phyloP scores from a whole-genome alignment of 2,329 filamentous ascomycete species.

The Pyricularia pennisetigena region DNA sequence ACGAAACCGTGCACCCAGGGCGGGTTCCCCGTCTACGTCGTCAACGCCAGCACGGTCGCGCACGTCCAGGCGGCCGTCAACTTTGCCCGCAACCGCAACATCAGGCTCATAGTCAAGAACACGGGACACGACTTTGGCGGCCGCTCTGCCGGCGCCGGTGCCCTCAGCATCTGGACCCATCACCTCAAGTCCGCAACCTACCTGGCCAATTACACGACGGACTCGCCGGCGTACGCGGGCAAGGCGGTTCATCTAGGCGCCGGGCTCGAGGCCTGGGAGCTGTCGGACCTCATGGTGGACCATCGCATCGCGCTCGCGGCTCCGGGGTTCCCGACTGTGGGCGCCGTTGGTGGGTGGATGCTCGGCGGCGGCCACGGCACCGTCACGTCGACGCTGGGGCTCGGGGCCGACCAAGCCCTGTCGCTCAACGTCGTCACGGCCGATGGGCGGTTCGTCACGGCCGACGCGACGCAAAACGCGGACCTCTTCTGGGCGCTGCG shows the following conservation, averaged over 20 bases:
- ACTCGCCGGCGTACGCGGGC: conserved; percentile 16
- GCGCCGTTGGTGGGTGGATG: conserved; percentile 39
- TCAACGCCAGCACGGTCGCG: conserved; percentile 23
- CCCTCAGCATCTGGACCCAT: conserved; percentile 39
- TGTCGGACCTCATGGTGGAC: conserved; percentile 19
- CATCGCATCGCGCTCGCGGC: conserved; percentile 22
- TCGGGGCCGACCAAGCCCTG: conserved; percentile 42
- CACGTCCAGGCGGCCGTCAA: conserved; percentile 23
- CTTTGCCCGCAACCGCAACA: conserved; percentile 21
- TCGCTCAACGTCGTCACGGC: conserved; percentile 37
- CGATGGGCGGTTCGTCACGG: conserved; percentile 32
- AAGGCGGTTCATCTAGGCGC: conserved; percentile 21
- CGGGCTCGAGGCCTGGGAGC: conserved; percentile 24
- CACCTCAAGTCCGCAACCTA: conserved; percentile 32
- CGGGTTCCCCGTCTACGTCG: conserved; percentile 24
- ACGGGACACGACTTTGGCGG: conserved; percentile 37
- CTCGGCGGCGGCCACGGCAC: conserved; percentile 40
- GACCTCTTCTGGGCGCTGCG: conserved; percentile 47
- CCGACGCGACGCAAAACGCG: conserved; percentile 30
- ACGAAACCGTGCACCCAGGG: conserved; percentile 21
- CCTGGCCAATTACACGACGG: conserved; percentile 16
- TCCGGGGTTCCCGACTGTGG: conserved; percentile 22
- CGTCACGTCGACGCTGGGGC: conserved; percentile 33
- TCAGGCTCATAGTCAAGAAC: conserved; percentile 28
- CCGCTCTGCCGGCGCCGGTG: conserved; percentile 34